Conservation (phyloP, 106 monocot genomes). For the Phalaenopsis aphrodite region DNA sequence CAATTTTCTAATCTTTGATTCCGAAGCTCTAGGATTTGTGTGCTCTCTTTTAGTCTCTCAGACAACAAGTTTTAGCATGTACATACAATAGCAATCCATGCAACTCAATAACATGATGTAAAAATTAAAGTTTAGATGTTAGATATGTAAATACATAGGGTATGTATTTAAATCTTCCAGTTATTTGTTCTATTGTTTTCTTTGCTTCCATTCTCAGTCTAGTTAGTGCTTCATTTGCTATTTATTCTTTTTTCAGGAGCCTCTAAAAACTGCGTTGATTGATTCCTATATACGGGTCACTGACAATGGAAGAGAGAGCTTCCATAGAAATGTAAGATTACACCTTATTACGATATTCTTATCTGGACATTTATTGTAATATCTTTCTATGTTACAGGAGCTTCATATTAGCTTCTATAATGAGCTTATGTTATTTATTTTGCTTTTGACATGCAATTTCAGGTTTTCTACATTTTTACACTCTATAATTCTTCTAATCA, state of each 20-base stretch:
- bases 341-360: background rate
- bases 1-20: too few species aligned
- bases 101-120: too few species aligned
- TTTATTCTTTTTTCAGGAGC: slow-evolving; percentile 37
- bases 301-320: slow-evolving; percentile 83
- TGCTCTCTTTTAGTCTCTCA: too few species aligned
- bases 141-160: too few species aligned
- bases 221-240: background rate
- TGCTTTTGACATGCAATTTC: slow-evolving; percentile 15
- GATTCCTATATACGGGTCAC: slow-evolving; percentile 74
- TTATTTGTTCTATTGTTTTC: background rate
- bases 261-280: slow-evolving; percentile 69
- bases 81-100: too few species aligned
- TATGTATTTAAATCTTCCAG: too few species aligned
- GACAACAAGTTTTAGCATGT: too few species aligned
- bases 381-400: too few species aligned
- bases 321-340: slow-evolving; percentile 55
- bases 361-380: background rate
- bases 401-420: background rate
- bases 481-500: slow-evolving; percentile 72
- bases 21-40: too few species aligned
- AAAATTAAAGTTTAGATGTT: too few species aligned
- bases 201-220: background rate
- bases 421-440: slow-evolving; percentile 4
- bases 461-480: slow-evolving; percentile 81